Evolutionary conservation across 2,329 filamentous ascomycete genomes (phyloP).

Genomic region (Ceratocystis smalleyi): DNA sequence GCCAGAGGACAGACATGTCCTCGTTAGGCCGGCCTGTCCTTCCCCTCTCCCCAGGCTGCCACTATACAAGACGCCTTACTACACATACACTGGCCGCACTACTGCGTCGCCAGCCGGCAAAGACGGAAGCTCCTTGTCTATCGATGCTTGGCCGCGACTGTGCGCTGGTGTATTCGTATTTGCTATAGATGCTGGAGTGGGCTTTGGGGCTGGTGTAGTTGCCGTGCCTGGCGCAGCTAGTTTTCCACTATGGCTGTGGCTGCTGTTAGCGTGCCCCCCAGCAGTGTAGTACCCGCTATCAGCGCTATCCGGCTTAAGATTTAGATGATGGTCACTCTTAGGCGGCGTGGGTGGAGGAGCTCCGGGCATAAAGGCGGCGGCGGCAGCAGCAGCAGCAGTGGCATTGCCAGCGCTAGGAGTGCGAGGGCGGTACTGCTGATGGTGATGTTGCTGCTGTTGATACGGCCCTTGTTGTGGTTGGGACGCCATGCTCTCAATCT

Average conservation of each 20-base stretch:
- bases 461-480: neutral
- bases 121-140: conserved; percentile 46
- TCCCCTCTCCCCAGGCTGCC: neutral
- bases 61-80: neutral
- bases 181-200: too few relatives aligned
- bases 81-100: conserved; percentile 14
- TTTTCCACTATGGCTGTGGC: neutral
- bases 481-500: neutral
- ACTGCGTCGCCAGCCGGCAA: conserved; percentile 28
- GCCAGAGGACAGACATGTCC: neutral
- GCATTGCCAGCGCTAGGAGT: conserved; percentile 24
- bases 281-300: conserved; percentile 33
- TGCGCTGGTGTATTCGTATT: neutral
- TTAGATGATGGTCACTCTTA: conserved; percentile 27
- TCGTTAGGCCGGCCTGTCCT: neutral
- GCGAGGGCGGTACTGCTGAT: conserved; percentile 23
- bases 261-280: neutral
- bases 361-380: conserved; percentile 23
- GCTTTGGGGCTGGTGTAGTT: conserved; percentile 2
- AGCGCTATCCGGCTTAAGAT: conserved; percentile 32
- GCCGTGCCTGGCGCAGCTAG: neutral
- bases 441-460: neutral
- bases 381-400: too few relatives aligned
- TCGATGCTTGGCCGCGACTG: conserved; percentile 31
- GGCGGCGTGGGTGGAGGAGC: conserved; percentile 33